Evolutionary conservation across 805 yeast genomes (phyloP), one percentile per base, ranked within the genome.

Genomic region (Yamadazyma paraphyllophila): DNA sequence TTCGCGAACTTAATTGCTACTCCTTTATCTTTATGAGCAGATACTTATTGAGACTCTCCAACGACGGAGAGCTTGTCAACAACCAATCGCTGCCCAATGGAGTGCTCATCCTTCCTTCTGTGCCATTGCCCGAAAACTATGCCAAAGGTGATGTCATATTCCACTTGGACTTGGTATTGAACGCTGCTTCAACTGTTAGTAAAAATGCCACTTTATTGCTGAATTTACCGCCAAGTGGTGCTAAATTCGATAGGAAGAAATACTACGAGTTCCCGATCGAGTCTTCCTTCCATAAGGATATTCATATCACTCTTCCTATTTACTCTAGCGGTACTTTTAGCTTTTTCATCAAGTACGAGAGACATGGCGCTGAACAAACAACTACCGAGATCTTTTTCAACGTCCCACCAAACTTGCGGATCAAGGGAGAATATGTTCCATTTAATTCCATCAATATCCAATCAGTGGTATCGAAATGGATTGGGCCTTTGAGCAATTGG

Each of bases 391-490:
- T 77, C 53, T 83, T 73, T 64, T 88, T 92, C 63, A 83, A 81
- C 26, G 96, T 85, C 10, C 89, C 91, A 1, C 95, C 97, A 2
- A 80, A 82, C 11, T 73, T 92, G 47, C 67, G 70, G 36, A 69
- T 88, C 45, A 73, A 77, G 39, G 80, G 69, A 36, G 60, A 72
- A 13, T 81, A 74, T 53, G 55, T 91, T 26, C 84, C 92, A 1
- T 76, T 91, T 58, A 88, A 91, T 58, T 77, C 91, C 7, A 77
- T 92, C 50, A 84, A 88, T 39, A 71, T 92, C 60, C 94, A 91
- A 63, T 80, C 96, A 1, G 82, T 94, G 34, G 80, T 92, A 3
- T 88, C 97, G 33, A 92, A 92, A 67, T 89, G 97, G 92, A 79
- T 91, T 67, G 97, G 97, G 1, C 76, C 80, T 1, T 61, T 74